Conservation (phyloP, 2,329 filamentous ascomycete genomes). For the Apiospora pterosperma region DNA sequence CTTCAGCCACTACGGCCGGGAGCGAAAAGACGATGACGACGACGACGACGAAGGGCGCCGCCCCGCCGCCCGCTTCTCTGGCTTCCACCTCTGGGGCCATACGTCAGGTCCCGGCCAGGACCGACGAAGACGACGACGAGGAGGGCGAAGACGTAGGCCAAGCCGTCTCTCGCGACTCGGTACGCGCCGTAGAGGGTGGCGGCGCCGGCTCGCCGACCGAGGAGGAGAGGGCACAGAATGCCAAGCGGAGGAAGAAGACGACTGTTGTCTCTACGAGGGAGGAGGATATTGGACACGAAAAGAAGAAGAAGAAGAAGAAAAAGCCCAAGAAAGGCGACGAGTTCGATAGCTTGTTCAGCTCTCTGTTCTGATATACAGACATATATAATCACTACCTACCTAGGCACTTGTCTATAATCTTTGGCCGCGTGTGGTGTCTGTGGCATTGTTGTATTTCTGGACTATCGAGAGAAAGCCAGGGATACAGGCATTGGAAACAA, state of each 20-base stretch:
- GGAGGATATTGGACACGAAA: neutral
- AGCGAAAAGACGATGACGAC: neutral
- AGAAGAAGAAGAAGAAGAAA: constrained; percentile 48
- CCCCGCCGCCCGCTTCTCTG: neutral
- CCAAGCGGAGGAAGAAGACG: constrained; percentile 6
- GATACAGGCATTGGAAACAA: neutral
- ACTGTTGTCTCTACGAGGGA: neutral
- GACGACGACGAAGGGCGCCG: neutral
- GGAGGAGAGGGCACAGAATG: neutral
- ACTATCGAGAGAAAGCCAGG: neutral
- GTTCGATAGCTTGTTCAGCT: constrained; percentile 71
- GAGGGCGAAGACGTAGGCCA: constrained; percentile 12
- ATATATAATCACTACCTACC: neutral
- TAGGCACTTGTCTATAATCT: neutral
- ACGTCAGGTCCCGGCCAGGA: neutral
- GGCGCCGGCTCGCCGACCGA: neutral
- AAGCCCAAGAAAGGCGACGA: constrained; percentile 58
- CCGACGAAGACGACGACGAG: neutral
- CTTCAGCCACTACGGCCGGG: neutral
- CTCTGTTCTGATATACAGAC: constrained; percentile 38
- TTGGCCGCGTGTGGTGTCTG: neutral
- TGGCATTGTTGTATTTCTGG: neutral
- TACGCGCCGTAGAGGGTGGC: constrained; percentile 1
- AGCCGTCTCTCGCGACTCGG: constrained; percentile 23
- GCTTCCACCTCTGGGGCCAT: neutral